Conservation (phyloP, 1,139 yeast species). For the Yamadazyma triangularis region DNA sequence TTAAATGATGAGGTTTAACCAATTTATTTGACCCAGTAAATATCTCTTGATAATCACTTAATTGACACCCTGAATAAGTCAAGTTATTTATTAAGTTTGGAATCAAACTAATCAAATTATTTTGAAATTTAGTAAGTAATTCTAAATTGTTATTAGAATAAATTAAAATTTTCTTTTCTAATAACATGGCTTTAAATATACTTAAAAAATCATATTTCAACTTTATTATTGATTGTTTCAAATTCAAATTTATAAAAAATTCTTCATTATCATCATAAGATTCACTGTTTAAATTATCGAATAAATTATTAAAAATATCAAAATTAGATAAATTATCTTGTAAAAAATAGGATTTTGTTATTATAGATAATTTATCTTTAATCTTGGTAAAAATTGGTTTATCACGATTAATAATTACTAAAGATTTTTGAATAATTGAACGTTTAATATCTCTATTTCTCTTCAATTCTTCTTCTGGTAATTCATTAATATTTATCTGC, state of each 20-base stretch:
- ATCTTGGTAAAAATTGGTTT: conserved; percentile 87
- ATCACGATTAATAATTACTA: conserved; percentile 74
- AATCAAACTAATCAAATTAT: conserved; percentile 63
- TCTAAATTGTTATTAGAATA: conserved; percentile 80
- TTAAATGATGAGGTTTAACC: conserved; percentile 62
- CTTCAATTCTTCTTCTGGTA: conserved; percentile 42
- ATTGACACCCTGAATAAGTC: conserved; percentile 78
- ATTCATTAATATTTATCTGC: conserved; percentile 65
- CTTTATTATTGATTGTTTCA: conserved; percentile 59
- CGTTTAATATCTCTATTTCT: conserved; percentile 67
- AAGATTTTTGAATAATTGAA: conserved; percentile 86
- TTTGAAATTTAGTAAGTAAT: conserved; percentile 72
- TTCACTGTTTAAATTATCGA: conserved; percentile 58
- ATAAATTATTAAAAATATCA: conserved; percentile 62
- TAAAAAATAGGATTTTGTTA: conserved; percentile 79
- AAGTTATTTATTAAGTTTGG: conserved; percentile 74
- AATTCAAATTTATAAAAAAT: conserved; percentile 68
- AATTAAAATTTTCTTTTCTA: conserved; percentile 66
- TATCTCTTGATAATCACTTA: conserved; percentile 51
- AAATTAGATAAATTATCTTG: conserved; percentile 76
- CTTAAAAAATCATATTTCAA: conserved; percentile 61
- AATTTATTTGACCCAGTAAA: conserved; percentile 36
- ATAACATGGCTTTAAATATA: conserved; percentile 68
- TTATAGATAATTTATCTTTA: conserved; percentile 84
- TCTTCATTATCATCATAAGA: conserved; percentile 33